A percentile compares a stretch with the other conserved stretches of the same genome.
These are phyloP conservation scores for Diaporthe sp. DNA, from an alignment of 2,329 filamentous ascomycete species.

Conservation along the genomic window DNA sequence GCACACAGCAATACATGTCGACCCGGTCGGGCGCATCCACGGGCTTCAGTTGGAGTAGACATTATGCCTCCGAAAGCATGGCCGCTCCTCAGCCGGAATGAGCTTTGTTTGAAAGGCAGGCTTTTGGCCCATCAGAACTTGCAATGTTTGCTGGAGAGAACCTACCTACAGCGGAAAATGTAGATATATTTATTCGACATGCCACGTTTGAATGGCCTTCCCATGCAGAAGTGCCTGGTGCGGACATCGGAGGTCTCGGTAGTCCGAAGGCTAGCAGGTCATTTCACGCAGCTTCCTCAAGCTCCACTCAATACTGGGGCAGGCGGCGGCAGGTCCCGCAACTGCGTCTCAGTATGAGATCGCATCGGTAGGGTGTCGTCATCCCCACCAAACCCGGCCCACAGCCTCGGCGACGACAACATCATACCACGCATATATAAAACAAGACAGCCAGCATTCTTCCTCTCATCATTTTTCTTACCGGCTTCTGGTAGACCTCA, in stretches of 20 bases:
- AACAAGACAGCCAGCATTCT: background rate
- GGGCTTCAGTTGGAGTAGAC: background rate
- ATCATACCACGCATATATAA: constrained; percentile 12
- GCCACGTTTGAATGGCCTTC: background rate
- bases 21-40: background rate
- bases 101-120: background rate
- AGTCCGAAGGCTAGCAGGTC: background rate
- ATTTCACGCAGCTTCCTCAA: constrained; percentile 3
- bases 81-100: background rate
- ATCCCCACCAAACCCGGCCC: background rate
- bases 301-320: constrained; percentile 3
- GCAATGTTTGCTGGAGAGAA: background rate
- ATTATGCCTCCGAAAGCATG: background rate
- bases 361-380: constrained; percentile 1
- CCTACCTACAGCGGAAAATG: no score
- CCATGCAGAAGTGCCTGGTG: background rate
- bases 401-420: constrained; percentile 3
- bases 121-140: background rate
- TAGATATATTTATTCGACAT: background rate
- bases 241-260: constrained; percentile 24
- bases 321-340: constrained; percentile 17
- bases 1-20: background rate
- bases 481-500: background rate
- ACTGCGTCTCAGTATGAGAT: background rate
- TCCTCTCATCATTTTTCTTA: background rate